phyloP scores from a whole-genome alignment of 1,284 basidiomycete species.

The Leccinum cinnamomeum region DNA sequence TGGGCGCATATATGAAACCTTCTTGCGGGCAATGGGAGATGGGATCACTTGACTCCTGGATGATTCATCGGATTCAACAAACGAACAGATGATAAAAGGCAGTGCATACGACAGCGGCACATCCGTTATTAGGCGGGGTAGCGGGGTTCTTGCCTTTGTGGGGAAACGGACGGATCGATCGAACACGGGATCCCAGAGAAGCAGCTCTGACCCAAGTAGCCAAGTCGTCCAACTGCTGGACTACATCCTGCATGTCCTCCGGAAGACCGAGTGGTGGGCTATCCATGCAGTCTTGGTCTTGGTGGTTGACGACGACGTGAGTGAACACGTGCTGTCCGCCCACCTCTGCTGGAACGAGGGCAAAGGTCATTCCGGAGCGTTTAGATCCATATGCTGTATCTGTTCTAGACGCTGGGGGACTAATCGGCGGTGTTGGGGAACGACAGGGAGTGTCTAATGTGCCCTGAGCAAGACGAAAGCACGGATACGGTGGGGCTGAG shows the following conservation, averaged over 20 bases:
- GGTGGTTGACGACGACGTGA: conserved; percentile 16
- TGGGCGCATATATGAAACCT: conserved; percentile 31
- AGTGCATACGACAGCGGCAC: conserved; percentile 15
- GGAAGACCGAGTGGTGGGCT: conserved; percentile 22
- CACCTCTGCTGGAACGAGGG: conserved; percentile 18
- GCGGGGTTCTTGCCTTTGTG: neutral
- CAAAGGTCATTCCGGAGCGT: conserved; percentile 20
- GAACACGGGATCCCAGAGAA: conserved; percentile 15
- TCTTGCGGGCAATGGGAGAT: neutral
- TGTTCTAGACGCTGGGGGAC: conserved; percentile 11
- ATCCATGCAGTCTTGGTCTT: neutral
- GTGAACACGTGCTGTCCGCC: conserved; percentile 15
- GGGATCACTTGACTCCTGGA: conserved; percentile 13
- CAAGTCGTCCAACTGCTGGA: conserved; percentile 31
- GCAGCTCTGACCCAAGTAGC: conserved; percentile 31
- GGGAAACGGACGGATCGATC: conserved; percentile 6
- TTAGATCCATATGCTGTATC: conserved; percentile 13
- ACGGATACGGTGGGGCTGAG: neutral
- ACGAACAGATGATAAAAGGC: neutral
- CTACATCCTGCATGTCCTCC: conserved; percentile 31
- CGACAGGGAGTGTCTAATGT: neutral
- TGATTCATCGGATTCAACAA: conserved; percentile 6
- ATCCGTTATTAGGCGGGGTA: neutral
- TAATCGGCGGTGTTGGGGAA: conserved; percentile 21
- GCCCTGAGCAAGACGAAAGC: neutral